Conservation (phyloP, 148 eudicot species). For the Rhododendron vialii region DNA sequence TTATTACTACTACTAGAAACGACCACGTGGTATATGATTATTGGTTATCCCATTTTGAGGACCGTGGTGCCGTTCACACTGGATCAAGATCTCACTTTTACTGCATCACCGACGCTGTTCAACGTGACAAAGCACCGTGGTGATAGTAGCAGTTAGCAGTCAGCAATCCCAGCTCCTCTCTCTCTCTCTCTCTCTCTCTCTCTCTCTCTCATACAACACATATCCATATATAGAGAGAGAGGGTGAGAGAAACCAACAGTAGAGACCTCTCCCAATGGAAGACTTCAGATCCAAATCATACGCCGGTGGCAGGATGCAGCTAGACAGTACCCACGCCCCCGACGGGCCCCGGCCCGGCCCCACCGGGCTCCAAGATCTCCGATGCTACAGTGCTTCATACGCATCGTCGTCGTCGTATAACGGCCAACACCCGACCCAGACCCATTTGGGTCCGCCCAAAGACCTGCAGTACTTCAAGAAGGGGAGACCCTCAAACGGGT, state of each 20-base stretch:
- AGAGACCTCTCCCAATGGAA: slow-evolving; percentile 27
- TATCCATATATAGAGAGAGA: not conserved
- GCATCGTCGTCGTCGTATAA: slow-evolving; percentile 27
- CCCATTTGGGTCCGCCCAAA: slow-evolving; percentile 22
- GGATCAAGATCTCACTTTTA: not conserved
- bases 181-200: not conserved
- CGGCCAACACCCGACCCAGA: slow-evolving; percentile 6
- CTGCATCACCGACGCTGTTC: not conserved
- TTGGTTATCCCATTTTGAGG: too few species aligned
- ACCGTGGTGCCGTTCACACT: not conserved
- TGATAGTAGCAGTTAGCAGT: not conserved
- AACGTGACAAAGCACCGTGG: not conserved
- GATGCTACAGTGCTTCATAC: slow-evolving; percentile 63
- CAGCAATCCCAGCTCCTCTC: not conserved
- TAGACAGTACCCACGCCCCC: slow-evolving; percentile 24
- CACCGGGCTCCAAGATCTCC: slow-evolving; percentile 31
- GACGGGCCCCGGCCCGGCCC: slow-evolving; percentile 15
- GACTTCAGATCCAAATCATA: slow-evolving; percentile 63
- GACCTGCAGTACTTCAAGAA: slow-evolving; percentile 42
- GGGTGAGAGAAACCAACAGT: not conserved
- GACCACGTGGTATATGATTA: too few species aligned
- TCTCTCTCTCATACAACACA: not conserved
- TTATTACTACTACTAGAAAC: too few species aligned
- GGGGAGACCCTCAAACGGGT: slow-evolving; percentile 47
- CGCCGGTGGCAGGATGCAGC: slow-evolving; percentile 36